A percentile compares a stretch with the other conserved stretches of the same genome.
Conservation (phyloP, 768 basidiomycete species). For the Boletales sp. region DNA sequence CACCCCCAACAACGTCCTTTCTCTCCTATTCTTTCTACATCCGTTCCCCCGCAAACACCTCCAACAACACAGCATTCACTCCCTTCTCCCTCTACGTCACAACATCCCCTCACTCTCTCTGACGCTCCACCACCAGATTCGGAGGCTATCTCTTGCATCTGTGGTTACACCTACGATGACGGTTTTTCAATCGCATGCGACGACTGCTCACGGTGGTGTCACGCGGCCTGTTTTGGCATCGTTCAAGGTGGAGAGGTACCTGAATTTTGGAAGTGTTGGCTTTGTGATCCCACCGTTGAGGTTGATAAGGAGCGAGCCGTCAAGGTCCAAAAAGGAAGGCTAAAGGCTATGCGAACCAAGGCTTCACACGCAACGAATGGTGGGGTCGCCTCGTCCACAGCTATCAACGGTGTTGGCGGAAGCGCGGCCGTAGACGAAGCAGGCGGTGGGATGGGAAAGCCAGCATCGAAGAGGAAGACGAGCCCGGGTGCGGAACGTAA, state of each 20-base stretch:
- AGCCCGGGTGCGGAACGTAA: constrained; percentile 41
- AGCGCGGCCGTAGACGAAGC: constrained; percentile 16
- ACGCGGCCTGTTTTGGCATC: constrained; percentile 75
- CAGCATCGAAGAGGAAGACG: constrained; percentile 30
- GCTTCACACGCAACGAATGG: constrained; percentile 26
- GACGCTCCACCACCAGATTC: constrained; percentile 30
- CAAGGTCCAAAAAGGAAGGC: constrained; percentile 40
- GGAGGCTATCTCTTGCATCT: constrained; percentile 68
- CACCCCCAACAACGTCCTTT: constrained; percentile 16
- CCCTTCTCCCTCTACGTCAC: constrained; percentile 19
- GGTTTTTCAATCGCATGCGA: constrained; percentile 88
- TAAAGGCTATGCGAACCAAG: constrained; percentile 29
- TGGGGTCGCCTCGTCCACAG: constrained; percentile 10
- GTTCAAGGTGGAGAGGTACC: constrained; percentile 51
- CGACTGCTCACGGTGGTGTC: constrained; percentile 77
- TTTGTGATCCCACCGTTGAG: constrained; percentile 47
- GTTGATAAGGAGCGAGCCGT: constrained; percentile 49
- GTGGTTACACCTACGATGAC: constrained; percentile 70
- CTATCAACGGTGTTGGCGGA: constrained; percentile 16
- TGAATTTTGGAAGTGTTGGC: constrained; percentile 76
- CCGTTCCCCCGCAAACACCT: constrained; percentile 13
- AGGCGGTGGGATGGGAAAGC: constrained; percentile 15
- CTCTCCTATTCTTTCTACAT: constrained; percentile 12
- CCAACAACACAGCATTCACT: constrained; percentile 12
- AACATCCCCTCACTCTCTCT: constrained; percentile 13